These are phyloP conservation scores for Suillus clintonianus DNA, from an alignment of 768 basidiomycete species.

Conservation along the genomic window DNA sequence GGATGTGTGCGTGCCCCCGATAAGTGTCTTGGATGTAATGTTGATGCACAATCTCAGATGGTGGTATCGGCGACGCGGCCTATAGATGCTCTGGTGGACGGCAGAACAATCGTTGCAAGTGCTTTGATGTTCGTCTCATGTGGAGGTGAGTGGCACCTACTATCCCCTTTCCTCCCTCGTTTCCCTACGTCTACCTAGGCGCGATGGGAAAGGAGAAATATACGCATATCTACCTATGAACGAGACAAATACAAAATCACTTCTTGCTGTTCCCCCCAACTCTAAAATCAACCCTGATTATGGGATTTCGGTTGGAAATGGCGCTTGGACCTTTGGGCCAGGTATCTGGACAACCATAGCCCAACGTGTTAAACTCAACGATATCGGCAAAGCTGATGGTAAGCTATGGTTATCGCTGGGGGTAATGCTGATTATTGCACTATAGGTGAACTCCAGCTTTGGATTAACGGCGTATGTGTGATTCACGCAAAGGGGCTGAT, in stretches of 20 bases:
- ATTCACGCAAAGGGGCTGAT: conserved; percentile 51
- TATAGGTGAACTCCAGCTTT: conserved; percentile 66
- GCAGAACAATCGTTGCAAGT: conserved; percentile 59
- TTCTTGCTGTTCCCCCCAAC: conserved; percentile 49
- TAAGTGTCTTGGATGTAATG: not conserved
- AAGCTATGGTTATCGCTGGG: conserved; percentile 11
- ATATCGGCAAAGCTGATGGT: conserved; percentile 61
- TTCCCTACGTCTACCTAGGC: conserved; percentile 32
- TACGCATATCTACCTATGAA: conserved; percentile 71
- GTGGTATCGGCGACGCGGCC: conserved; percentile 56
- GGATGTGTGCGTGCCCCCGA: conserved; percentile 53
- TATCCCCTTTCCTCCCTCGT: not conserved
- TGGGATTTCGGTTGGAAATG: conserved; percentile 68
- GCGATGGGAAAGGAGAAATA: conserved; percentile 57
- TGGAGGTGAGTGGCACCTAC: conserved; percentile 53
- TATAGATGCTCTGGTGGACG: conserved; percentile 73
- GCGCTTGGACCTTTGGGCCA: conserved; percentile 54
- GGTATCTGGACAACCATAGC: conserved; percentile 68
- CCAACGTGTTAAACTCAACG: conserved; percentile 71
- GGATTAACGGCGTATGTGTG: conserved; percentile 60
- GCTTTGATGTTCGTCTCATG: conserved; percentile 74
- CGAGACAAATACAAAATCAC: conserved; percentile 39
- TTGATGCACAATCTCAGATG: conserved; percentile 37
- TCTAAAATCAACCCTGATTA: conserved; percentile 57
- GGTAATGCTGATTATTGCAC: not conserved